phyloP scores from a whole-genome alignment of 2,329 filamentous ascomycete genomes.

The Sporothrix globosa region DNA sequence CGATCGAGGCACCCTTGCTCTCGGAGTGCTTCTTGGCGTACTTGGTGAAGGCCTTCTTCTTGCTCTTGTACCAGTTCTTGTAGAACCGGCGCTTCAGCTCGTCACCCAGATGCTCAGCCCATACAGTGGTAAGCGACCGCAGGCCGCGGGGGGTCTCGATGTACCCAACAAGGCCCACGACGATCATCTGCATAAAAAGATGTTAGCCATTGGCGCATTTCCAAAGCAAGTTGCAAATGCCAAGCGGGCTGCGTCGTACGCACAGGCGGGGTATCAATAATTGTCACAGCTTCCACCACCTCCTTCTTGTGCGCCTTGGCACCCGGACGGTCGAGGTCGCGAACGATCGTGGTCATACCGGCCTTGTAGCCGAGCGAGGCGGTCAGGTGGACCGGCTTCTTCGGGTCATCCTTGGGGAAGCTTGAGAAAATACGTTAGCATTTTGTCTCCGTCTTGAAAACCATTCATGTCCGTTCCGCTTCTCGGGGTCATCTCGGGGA shows the following conservation, averaged over 20 bases:
- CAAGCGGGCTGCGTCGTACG: constrained; percentile 81
- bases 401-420: constrained; percentile 99
- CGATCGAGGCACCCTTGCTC: constrained; percentile 84
- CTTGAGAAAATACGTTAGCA: constrained; percentile 51
- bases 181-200: constrained; percentile 83
- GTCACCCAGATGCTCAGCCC: constrained; percentile 98
- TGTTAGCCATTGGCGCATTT: constrained; percentile 70
- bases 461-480: not conserved
- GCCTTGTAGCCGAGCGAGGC: constrained; percentile 99
- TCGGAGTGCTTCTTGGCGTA: constrained; percentile 99
- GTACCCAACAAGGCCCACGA: constrained; percentile 99
- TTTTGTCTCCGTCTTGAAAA: constrained; percentile 28
- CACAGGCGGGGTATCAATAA: constrained; percentile 95
- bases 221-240: constrained; percentile 39
- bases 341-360: constrained; percentile 99
- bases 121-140: constrained; percentile 98
- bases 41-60: constrained; percentile 99
- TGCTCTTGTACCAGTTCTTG: constrained; percentile 99
- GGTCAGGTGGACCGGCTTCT: constrained; percentile 99
- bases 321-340: constrained; percentile 97
- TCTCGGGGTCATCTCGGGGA: not conserved
- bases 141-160: constrained; percentile 99
- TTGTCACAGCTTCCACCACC: constrained; percentile 83
- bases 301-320: constrained; percentile 99
- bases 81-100: constrained; percentile 99